phyloP scores from a whole-genome alignment of 2,329 filamentous ascomycete genomes.

The Fusarium sp. region DNA sequence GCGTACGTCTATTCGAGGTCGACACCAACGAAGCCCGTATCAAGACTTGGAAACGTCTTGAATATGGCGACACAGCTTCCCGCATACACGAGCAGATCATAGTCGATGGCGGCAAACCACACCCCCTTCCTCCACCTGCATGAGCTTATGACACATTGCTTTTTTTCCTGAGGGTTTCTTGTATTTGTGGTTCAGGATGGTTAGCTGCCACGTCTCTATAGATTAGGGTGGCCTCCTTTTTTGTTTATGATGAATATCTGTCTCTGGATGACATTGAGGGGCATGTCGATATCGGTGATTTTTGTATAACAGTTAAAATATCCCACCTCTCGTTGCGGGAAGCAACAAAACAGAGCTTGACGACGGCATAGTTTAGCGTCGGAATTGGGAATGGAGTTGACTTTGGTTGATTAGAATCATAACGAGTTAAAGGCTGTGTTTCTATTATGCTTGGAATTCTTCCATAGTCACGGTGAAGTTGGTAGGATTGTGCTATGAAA shows the following conservation, averaged over 20 bases:
- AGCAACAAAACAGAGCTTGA: slow-evolving; percentile 9
- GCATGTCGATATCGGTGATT: slow-evolving; percentile 9
- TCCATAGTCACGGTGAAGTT: neutral
- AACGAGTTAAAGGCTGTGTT: slow-evolving; percentile 1
- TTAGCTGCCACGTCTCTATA: slow-evolving; percentile 24
- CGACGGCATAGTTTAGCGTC: slow-evolving; percentile 24
- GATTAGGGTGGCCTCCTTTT: slow-evolving; percentile 16
- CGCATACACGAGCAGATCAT: slow-evolving; percentile 73
- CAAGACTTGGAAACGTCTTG: slow-evolving; percentile 90
- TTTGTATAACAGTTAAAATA: slow-evolving; percentile 36
- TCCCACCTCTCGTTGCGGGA: slow-evolving; percentile 1
- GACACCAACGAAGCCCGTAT: slow-evolving; percentile 92
- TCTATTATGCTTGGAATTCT: neutral
- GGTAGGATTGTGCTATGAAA: too few relatives aligned
- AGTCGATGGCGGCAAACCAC: slow-evolving; percentile 68
- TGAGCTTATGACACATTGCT: slow-evolving; percentile 26
- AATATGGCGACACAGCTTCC: slow-evolving; percentile 67
- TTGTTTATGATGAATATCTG: slow-evolving; percentile 15
- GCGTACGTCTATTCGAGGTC: slow-evolving; percentile 89
- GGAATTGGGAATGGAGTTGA: slow-evolving; percentile 31
- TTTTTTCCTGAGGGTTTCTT: slow-evolving; percentile 23
- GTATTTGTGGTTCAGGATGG: slow-evolving; percentile 26
- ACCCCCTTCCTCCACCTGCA: slow-evolving; percentile 20
- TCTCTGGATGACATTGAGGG: slow-evolving; percentile 21
- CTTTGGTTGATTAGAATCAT: slow-evolving; percentile 18